Conservation (phyloP, 2,329 filamentous ascomycete species). For the Nothophoma quercina region DNA sequence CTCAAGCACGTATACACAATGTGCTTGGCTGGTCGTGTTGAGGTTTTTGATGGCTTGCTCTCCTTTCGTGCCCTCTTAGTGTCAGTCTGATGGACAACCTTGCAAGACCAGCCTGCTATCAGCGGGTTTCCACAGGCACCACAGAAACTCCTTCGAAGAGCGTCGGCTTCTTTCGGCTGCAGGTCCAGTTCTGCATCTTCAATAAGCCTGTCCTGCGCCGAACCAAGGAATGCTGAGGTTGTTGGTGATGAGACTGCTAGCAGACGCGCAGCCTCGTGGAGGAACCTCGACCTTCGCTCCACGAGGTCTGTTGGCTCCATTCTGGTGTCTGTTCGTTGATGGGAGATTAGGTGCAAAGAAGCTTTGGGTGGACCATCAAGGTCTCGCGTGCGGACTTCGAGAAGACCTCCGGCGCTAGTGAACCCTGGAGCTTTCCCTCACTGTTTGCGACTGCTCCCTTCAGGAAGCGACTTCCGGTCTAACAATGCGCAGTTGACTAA, state of each 20-base stretch:
- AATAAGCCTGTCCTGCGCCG: conserved; percentile 37
- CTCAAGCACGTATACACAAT: conserved; percentile 39
- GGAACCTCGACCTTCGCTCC: conserved; percentile 38
- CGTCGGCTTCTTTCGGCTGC: conserved; percentile 38
- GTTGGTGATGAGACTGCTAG: conserved; percentile 44
- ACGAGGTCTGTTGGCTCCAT: conserved; percentile 31
- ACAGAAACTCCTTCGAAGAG: conserved; percentile 43
- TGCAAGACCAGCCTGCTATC: conserved; percentile 48
- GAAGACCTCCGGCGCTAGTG: conserved; percentile 37
- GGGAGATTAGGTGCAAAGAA: conserved; percentile 18
- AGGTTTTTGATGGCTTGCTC: conserved; percentile 9
- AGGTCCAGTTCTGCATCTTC: conserved; percentile 37
- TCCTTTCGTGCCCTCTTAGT: not conserved
- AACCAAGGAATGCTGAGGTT: conserved; percentile 42
- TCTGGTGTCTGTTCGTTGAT: conserved; percentile 11
- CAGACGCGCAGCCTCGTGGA: conserved; percentile 44
- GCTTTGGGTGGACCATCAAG: conserved; percentile 21
- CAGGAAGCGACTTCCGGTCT: conserved; percentile 1
- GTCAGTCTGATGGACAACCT: conserved; percentile 22
- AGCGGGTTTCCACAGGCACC: conserved; percentile 49
- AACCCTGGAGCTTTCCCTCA: conserved; percentile 19
- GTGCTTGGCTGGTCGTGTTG: conserved; percentile 23
- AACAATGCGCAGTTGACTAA: not conserved
- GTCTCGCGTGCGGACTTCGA: conserved; percentile 17
- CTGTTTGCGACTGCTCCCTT: not conserved